These are phyloP conservation scores for Malus sieversii DNA, from an alignment of 306 rosid species.

Conservation along the genomic window DNA sequence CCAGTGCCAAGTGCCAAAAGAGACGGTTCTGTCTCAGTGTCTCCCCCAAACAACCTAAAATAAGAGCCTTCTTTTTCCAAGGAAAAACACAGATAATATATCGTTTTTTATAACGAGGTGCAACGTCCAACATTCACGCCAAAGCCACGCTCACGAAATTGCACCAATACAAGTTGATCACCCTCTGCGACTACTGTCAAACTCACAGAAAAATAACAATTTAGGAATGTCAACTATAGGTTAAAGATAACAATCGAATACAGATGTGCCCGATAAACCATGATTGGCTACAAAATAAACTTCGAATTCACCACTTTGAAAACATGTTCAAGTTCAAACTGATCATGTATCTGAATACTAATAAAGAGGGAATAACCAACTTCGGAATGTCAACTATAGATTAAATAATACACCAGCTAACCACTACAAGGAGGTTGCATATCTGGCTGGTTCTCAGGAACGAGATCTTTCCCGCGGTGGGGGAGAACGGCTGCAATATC, in stretches of 20 bases:
- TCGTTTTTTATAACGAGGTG: neutral
- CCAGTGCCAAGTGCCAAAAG: neutral
- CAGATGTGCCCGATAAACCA: conserved; percentile 2
- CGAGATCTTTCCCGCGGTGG: conserved; percentile 44
- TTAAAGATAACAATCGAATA: neutral
- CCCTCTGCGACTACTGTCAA: neutral
- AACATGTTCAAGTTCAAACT: conserved; percentile 17
- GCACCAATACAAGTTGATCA: neutral
- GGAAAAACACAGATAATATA: neutral
- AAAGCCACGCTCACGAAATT: neutral
- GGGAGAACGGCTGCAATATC: conserved; percentile 59
- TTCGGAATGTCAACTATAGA: conserved; percentile 18
- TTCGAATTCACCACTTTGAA: neutral
- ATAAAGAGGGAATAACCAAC: conserved; percentile 11
- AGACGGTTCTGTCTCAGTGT: neutral
- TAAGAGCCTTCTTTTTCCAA: neutral
- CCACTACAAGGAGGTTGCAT: conserved; percentile 15
- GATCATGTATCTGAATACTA: conserved; percentile 9
- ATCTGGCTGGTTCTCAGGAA: conserved; percentile 30
- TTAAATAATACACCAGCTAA: conserved; percentile 27
- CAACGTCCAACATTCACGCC: neutral
- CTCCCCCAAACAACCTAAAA: neutral
- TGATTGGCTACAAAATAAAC: neutral
- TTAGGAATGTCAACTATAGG: neutral
- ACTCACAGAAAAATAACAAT: neutral